Evolutionary conservation across 208 protist species (phyloP).

Genomic region (Leishmania gerbilli): DNA sequence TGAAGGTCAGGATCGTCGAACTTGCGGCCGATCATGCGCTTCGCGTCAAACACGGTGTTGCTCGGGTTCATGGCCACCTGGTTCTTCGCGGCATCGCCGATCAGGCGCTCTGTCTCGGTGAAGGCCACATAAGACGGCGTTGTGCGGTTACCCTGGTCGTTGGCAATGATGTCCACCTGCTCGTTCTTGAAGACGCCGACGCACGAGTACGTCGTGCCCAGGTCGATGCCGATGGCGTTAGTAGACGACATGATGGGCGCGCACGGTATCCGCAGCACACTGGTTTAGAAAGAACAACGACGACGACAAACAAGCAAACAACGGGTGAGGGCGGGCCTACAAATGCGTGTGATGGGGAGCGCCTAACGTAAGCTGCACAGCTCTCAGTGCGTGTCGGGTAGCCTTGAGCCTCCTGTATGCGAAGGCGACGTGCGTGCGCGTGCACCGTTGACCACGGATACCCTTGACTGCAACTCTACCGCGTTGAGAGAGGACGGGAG

Average conservation of each 20-base stretch:
- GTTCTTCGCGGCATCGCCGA: conserved; percentile 92
- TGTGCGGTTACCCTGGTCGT: conserved; percentile 93
- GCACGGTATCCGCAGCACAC: background rate
- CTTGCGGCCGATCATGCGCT: conserved; percentile 93
- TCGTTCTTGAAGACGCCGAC: conserved; percentile 98
- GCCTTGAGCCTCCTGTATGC: background rate
- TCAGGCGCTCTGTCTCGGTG: conserved; percentile 91
- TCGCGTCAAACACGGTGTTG: conserved; percentile 93
- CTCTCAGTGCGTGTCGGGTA: background rate
- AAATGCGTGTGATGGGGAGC: background rate
- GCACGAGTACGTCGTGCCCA: conserved; percentile 97
- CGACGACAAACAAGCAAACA: background rate
- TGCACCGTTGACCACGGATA: background rate
- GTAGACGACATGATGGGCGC: conserved; percentile 24
- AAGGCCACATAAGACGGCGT: conserved; percentile 97
- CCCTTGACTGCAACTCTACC: background rate
- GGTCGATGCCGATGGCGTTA: conserved; percentile 93
- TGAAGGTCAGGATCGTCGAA: conserved; percentile 93
- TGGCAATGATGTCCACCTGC: conserved; percentile 91
- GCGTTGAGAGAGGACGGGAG: background rate
- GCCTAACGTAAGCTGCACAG: background rate
- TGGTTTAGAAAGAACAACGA: background rate
- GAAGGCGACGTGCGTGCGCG: background rate
- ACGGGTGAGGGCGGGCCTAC: background rate
- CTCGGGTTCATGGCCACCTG: conserved; percentile 91